Evolutionary conservation across 306 rosid species (phyloP), one percentile per base, ranked within the genome.

Genomic region (Prunus fruticosa): DNA sequence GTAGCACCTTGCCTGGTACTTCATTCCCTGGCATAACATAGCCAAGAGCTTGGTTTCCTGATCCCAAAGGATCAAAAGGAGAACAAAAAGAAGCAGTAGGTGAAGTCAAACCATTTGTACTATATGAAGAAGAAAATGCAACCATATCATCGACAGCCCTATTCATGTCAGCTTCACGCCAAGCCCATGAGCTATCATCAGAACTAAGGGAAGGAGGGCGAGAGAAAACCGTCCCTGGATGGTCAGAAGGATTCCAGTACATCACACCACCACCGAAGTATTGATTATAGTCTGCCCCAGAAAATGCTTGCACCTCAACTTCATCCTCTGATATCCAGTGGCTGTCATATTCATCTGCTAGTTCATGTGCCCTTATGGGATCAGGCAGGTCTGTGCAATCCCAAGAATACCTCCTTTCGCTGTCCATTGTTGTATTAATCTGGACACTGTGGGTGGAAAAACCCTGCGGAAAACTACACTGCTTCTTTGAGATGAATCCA

Each of bases 71-170:
- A 79, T 93, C 98, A 69, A 90, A 91, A 68, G 98, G 91, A 71
- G 98, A 87, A 85, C 92, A 87, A 66, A 88, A 91, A 11, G 98
- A 82, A 69, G 98, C 96, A 58, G 97, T 93, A 20, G 98, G 98
- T 67, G 98, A 93, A 50, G 98, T 78, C 87, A 91, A 83, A 75
- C 96, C 97, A 78, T 88, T 92, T 15, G 97, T 93, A 82, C 90
- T 83, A 73, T 89, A 93, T 6, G 98, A 88, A 82, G 98, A 93
- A 68, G 98, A 86, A 82, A 90, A 93, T 62, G 98, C 92, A 87
- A 93, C 98, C 98, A 93, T 93, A 78, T 93, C 98, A 91, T 93
- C 98, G 67, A 93, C 98, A 60, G 96, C 86, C 83, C 93, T 88
- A 81, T 82, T 90, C 92, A 93, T 89, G 87, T 93, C 98, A 75